phyloP scores from a whole-genome alignment of 1,139 yeast species.

The Debaryomycetaceae sp. region DNA sequence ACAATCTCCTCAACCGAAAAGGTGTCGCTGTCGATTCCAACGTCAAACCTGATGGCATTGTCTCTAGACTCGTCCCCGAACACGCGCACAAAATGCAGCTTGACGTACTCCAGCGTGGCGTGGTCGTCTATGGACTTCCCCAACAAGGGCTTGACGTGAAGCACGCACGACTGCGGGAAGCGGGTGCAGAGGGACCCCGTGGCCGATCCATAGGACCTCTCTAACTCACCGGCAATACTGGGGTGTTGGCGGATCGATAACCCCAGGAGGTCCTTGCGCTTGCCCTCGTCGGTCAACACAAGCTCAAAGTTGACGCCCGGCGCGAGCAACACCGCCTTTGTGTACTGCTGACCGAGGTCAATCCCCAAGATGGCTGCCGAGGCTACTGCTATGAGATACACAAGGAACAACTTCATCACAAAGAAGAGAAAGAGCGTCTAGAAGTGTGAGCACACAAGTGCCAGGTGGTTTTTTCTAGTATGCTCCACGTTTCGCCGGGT shows the following conservation, averaged over 20 bases:
- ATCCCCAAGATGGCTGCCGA: conserved; percentile 73
- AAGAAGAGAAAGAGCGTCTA: background rate
- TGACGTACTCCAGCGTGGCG: conserved; percentile 40
- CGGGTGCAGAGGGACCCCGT: conserved; percentile 69
- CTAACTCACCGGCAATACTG: conserved; percentile 43
- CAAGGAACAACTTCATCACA: conserved; percentile 6
- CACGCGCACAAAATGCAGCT: conserved; percentile 52
- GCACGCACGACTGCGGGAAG: conserved; percentile 66
- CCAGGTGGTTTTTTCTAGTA: no score
- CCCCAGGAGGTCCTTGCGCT: conserved; percentile 83
- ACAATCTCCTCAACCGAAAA: conserved; percentile 66
- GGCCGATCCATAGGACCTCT: conserved; percentile 75
- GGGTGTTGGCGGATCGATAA: conserved; percentile 52
- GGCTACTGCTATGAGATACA: conserved; percentile 12
- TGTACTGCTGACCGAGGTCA: conserved; percentile 85
- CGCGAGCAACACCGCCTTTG: conserved; percentile 85
- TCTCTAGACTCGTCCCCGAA: conserved; percentile 35
- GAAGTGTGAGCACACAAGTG: no score
- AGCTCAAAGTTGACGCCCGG: conserved; percentile 89
- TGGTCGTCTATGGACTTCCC: conserved; percentile 57
- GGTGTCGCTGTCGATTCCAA: conserved; percentile 43
- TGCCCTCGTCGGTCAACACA: conserved; percentile 83
- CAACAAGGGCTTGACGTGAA: conserved; percentile 64
- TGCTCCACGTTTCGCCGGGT: no score
- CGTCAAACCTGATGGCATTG: conserved; percentile 53